Conservation (phyloP, 2,329 filamentous ascomycete species). For the Lasiodiplodia sp. region DNA sequence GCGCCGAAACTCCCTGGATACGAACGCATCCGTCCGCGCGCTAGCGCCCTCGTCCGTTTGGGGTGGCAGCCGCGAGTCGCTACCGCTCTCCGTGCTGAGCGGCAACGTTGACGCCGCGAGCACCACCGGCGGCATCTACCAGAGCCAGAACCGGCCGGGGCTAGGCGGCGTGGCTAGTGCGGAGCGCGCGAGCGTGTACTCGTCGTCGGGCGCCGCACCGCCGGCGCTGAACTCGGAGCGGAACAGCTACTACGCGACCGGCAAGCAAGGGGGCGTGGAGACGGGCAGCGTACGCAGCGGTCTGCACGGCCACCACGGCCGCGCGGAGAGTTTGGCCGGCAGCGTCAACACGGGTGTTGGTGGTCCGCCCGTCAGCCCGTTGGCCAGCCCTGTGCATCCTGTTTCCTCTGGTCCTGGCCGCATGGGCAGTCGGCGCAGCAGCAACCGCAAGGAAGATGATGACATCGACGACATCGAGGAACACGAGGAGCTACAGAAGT, state of each 20-base stretch:
- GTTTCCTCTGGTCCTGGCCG: constrained; percentile 9
- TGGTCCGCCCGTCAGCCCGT: constrained; percentile 56
- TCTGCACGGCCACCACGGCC: constrained; percentile 72
- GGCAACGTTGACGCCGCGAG: constrained; percentile 67
- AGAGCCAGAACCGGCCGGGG: constrained; percentile 59
- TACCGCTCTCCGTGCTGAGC: constrained; percentile 80
- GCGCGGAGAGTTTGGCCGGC: constrained; percentile 82
- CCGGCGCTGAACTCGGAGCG: constrained; percentile 76
- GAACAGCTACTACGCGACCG: constrained; percentile 76
- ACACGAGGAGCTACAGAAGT: constrained; percentile 15
- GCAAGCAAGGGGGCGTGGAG: constrained; percentile 62
- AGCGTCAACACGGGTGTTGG: constrained; percentile 63
- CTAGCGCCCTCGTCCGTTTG: constrained; percentile 83
- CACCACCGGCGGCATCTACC: constrained; percentile 61
- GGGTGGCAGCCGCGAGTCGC: constrained; percentile 80
- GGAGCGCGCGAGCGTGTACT: constrained; percentile 84
- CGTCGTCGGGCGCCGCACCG: constrained; percentile 66
- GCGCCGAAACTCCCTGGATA: constrained; percentile 81
- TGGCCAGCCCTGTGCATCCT: constrained; percentile 59
- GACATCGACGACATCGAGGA: constrained; percentile 26
- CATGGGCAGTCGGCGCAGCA: constrained; percentile 28
- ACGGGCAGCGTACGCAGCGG: constrained; percentile 82
- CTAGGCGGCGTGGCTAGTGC: constrained; percentile 63
- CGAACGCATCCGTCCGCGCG: constrained; percentile 83
- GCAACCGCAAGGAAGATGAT: constrained; percentile 27